Evolutionary conservation across 2,329 filamentous ascomycete genomes (phyloP).

Genomic region (Monosporascus ibericus): DNA sequence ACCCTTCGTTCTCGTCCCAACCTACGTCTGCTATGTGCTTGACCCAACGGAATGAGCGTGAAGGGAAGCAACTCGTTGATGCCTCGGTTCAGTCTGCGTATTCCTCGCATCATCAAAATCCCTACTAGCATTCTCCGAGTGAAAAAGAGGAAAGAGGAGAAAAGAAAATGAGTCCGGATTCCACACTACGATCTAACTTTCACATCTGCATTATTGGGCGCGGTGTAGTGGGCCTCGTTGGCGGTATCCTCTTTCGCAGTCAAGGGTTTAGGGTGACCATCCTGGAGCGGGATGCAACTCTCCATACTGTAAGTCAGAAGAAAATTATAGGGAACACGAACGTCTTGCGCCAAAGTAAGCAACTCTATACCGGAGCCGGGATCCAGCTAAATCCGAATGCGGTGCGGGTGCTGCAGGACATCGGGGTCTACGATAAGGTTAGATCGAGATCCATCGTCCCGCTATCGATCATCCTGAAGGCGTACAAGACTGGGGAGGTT

Average conservation of each 20-base stretch:
- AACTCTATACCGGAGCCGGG: conserved; percentile 7
- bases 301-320: conserved; percentile 10
- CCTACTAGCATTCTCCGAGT: too few species aligned
- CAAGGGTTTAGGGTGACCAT: conserved; percentile 15
- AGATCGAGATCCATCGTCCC: conserved; percentile 8
- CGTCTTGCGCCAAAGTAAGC: not conserved
- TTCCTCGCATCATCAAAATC: too few species aligned
- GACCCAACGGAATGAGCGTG: too few species aligned
- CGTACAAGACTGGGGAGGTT: conserved; percentile 11
- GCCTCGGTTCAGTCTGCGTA: too few species aligned
- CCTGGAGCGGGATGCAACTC: conserved; percentile 9
- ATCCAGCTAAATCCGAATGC: conserved; percentile 18
- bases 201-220: conserved; percentile 15
- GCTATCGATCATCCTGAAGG: conserved; percentile 10
- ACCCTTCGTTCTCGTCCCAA: too few species aligned
- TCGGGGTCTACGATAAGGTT: conserved; percentile 13
- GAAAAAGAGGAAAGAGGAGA: too few species aligned
- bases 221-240: conserved; percentile 13
- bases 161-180: not conserved
- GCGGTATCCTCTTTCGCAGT: conserved; percentile 13
- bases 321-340: not conserved
- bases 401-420: conserved; percentile 11
- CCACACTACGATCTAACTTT: conserved; percentile 1
- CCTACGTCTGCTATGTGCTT: too few species aligned
- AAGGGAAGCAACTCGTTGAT: too few species aligned